phyloP scores from a whole-genome alignment of 306 rosid genomes.

The Alnus glutinosa region DNA sequence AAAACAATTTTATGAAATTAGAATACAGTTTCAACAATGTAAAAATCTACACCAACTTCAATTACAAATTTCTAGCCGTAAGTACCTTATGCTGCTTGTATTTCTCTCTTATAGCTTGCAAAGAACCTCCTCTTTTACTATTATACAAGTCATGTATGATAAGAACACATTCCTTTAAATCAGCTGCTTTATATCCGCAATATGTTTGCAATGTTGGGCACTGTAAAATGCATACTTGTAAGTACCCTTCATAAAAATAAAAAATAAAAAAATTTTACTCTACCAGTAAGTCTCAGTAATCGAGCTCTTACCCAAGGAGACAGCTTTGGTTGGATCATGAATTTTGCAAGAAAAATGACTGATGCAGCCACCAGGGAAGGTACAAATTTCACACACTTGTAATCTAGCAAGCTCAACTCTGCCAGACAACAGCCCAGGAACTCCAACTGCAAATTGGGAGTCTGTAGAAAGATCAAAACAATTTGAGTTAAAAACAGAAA shows the following conservation, averaged over 20 bases:
- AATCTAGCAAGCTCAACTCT: conserved; percentile 86
- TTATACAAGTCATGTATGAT: conserved; percentile 67
- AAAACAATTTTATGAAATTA: neutral
- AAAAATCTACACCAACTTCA: neutral
- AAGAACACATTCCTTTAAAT: conserved; percentile 61
- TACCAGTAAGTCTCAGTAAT: neutral
- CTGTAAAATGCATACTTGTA: conserved; percentile 36
- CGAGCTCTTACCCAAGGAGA: conserved; percentile 73
- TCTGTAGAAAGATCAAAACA: conserved; percentile 37
- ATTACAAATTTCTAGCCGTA: neutral
- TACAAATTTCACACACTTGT: conserved; percentile 62
- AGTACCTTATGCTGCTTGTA: conserved; percentile 82
- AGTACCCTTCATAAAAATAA: neutral
- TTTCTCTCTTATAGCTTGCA: conserved; percentile 70
- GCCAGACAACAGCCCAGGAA: conserved; percentile 72
- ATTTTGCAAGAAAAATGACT: conserved; percentile 67
- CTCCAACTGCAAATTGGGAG: conserved; percentile 60
- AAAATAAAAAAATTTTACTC: neutral
- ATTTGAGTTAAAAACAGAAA: neutral
- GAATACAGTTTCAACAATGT: conserved; percentile 9
- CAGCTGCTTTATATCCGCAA: conserved; percentile 59
- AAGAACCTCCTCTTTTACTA: conserved; percentile 60
- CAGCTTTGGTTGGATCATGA: conserved; percentile 48
- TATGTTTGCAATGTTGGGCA: conserved; percentile 42
- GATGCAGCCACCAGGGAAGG: conserved; percentile 92